Conservation (phyloP, 2,329 filamentous ascomycete genomes). For the Fusarium sp. region DNA sequence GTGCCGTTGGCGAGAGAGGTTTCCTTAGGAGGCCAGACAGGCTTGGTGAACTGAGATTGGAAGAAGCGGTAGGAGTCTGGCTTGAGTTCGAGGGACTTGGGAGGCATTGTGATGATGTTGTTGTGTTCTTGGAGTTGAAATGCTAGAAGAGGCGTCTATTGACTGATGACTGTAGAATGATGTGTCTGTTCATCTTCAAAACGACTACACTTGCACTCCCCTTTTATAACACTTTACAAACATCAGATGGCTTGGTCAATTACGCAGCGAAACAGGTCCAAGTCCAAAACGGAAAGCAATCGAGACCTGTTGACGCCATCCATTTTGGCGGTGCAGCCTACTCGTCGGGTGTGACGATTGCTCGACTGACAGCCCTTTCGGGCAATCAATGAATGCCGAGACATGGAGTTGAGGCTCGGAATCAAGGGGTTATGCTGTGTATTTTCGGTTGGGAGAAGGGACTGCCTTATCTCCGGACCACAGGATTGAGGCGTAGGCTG, state of each 20-base stretch:
- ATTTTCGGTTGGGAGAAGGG: not conserved
- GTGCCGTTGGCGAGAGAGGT: slow-evolving; percentile 50
- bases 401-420: not conserved
- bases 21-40: slow-evolving; percentile 31
- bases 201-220: not conserved
- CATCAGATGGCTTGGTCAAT: not conserved
- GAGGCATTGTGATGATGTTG: slow-evolving; percentile 28
- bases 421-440: not conserved
- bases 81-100: slow-evolving; percentile 38
- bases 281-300: slow-evolving; percentile 33
- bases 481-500: not conserved
- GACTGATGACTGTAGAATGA: not conserved
- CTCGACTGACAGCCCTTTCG: slow-evolving; percentile 1
- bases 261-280: not conserved
- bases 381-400: not conserved
- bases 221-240: slow-evolving; percentile 16
- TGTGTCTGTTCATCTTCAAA: not conserved
- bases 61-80: slow-evolving; percentile 38
- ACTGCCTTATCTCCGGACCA: not conserved
- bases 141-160: not conserved
- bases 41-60: slow-evolving; percentile 44
- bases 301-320: not conserved
- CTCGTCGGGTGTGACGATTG: not conserved
- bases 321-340: not conserved
- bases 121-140: no score